Percentiles rank a stretch among this genome's conserved stretches.
Evolutionary conservation across 1,284 basidiomycete genomes (phyloP).

Genomic region (Moesziomyces sp.): DNA sequence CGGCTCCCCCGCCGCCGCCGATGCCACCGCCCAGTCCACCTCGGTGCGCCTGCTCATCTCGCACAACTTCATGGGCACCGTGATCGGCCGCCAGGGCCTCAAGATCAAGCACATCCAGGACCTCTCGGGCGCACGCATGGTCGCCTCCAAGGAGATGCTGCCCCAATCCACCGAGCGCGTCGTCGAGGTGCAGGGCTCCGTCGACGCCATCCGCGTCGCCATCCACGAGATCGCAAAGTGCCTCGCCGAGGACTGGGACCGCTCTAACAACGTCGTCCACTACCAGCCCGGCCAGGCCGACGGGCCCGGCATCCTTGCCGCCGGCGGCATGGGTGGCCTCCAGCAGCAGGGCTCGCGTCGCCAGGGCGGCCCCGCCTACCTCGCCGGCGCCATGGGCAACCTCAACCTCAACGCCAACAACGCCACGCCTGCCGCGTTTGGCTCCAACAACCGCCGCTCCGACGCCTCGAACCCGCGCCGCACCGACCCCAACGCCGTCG

Average conservation of each 20-base stretch:
- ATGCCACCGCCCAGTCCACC: constrained; percentile 76
- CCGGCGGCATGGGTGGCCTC: constrained; percentile 67
- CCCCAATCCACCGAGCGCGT: constrained; percentile 74
- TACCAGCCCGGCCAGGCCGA: constrained; percentile 79
- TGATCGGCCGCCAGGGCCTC: constrained; percentile 68
- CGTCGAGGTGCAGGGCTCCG: constrained; percentile 92
- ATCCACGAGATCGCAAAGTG: constrained; percentile 95
- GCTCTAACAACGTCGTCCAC: constrained; percentile 80
- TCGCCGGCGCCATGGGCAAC: constrained; percentile 58
- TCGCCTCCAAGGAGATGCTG: constrained; percentile 68
- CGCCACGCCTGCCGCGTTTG: constrained; percentile 1
- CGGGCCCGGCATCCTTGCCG: constrained; percentile 71
- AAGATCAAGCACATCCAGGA: constrained; percentile 69
- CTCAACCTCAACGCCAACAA: constrained; percentile 26
- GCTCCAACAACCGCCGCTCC: constrained; percentile 47
- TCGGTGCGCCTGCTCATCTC: constrained; percentile 78
- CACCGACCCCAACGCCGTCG: constrained; percentile 57
- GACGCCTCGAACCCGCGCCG: constrained; percentile 23
- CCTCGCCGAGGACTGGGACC: constrained; percentile 95
- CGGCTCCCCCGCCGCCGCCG: constrained; percentile 75
- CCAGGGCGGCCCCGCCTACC: constrained; percentile 67
- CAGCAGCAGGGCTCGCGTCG: constrained; percentile 60
- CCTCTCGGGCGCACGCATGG: constrained; percentile 67
- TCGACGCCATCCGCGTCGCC: constrained; percentile 89
- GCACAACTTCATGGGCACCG: constrained; percentile 68